Conservation (phyloP, 495 filamentous ascomycete species). For the Neurospora africana region DNA sequence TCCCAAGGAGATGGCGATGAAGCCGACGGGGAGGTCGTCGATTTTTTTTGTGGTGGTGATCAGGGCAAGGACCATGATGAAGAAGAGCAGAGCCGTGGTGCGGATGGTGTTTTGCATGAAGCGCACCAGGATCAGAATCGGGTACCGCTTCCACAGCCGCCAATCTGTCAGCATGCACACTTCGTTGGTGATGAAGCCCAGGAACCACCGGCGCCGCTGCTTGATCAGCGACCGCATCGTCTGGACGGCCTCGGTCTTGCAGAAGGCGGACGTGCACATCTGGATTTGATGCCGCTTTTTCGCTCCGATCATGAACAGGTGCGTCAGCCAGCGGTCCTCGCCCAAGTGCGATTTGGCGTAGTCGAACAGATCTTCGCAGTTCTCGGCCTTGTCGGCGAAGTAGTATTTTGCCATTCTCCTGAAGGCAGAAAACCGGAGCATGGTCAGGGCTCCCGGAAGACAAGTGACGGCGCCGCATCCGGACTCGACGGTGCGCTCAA, state of each 20-base stretch:
- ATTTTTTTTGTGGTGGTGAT: conserved; percentile 73
- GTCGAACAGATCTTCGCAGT: conserved; percentile 93
- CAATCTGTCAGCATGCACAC: conserved; percentile 97
- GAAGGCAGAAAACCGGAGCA: conserved; percentile 93
- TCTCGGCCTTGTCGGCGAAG: conserved; percentile 94
- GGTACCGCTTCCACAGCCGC: conserved; percentile 84
- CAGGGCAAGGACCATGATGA: conserved; percentile 84
- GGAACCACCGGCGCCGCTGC: conserved; percentile 92
- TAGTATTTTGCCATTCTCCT: conserved; percentile 97
- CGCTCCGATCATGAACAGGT: conserved; percentile 97
- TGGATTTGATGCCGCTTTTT: conserved; percentile 90
- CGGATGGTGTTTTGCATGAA: conserved; percentile 97
- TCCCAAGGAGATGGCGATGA: conserved; percentile 89
- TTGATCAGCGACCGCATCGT: conserved; percentile 80
- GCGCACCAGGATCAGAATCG: conserved; percentile 75
- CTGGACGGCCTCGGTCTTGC: conserved; percentile 96
- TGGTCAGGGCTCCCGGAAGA: conserved; percentile 87
- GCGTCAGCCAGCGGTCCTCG: conserved; percentile 94
- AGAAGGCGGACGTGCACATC: conserved; percentile 95
- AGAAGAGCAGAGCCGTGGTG: conserved; percentile 90
- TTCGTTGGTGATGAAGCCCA: conserved; percentile 97
- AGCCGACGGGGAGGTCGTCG: conserved; percentile 74
- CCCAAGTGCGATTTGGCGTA: conserved; percentile 93
- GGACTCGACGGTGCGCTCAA: conserved; percentile 93
- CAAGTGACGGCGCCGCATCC: conserved; percentile 93